phyloP scores from a whole-genome alignment of 2,329 filamentous ascomycete species.

The Byssothecium circinans region DNA sequence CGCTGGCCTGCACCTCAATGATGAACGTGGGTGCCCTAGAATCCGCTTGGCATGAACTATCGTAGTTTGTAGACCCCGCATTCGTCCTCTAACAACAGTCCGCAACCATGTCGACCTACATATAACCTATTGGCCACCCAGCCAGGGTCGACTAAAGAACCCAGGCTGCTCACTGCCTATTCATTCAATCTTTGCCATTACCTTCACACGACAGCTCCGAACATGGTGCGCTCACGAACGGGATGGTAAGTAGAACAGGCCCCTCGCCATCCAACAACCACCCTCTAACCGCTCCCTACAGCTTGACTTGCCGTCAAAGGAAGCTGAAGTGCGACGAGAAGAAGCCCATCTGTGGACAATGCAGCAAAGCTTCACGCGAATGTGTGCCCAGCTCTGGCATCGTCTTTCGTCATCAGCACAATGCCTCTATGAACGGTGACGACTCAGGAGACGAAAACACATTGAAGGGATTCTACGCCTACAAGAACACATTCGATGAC shows the following conservation, averaged over 20 bases:
- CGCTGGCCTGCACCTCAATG: constrained; percentile 8
- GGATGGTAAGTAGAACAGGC: constrained; percentile 43
- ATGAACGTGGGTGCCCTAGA: constrained; percentile 14
- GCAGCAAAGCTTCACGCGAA: constrained; percentile 61
- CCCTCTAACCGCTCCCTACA: constrained; percentile 16
- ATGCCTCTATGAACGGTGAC: constrained; percentile 66
- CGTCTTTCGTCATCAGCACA: constrained; percentile 69
- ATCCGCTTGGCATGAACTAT: constrained; percentile 40
- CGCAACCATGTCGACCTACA: constrained; percentile 33
- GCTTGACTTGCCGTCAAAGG: constrained; percentile 58
- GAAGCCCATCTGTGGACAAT: constrained; percentile 63
- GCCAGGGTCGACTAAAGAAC: constrained; percentile 24
- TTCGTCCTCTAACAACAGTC: constrained; percentile 25
- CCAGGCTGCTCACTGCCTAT: constrained; percentile 25
- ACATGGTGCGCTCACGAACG: constrained; percentile 43
- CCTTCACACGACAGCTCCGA: constrained; percentile 15
- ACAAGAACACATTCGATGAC: constrained; percentile 66
- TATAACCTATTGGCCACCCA: constrained; percentile 32
- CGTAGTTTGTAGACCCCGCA: constrained; percentile 39
- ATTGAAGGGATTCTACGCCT: constrained; percentile 65
- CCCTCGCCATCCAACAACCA: constrained; percentile 5
- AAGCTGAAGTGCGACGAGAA: constrained; percentile 68
- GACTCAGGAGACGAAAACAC: constrained; percentile 48
- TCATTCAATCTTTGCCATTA: constrained; percentile 15
- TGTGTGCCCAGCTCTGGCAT: constrained; percentile 64